Conservation (phyloP, 805 yeast species). For the Lipomyces starkeyi region DNA sequence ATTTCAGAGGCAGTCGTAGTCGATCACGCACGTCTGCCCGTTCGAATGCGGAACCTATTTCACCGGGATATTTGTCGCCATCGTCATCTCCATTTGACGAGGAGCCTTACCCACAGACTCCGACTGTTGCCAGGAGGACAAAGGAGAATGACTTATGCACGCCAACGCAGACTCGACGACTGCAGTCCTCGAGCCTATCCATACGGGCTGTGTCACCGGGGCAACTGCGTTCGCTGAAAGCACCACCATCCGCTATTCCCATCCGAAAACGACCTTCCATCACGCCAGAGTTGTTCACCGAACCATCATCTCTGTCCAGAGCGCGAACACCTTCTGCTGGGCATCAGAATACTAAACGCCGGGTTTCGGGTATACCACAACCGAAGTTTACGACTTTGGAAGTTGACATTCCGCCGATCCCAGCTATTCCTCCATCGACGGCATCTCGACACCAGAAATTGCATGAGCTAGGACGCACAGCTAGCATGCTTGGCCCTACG, state of each 20-base stretch:
- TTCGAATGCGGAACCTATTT: constrained; percentile 12
- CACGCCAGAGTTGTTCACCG: constrained; percentile 10
- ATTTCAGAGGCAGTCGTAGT: constrained; percentile 26
- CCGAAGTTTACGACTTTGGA: constrained; percentile 16
- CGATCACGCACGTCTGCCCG: constrained; percentile 25
- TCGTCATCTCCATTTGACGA: constrained; percentile 33
- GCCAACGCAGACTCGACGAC: not conserved
- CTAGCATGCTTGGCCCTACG: not conserved
- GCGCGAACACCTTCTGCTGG: constrained; percentile 26
- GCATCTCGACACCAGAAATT: not conserved
- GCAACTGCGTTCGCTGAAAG: not conserved
- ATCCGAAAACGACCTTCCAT: constrained; percentile 18
- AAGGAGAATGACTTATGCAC: constrained; percentile 2
- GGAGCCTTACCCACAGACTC: constrained; percentile 17
- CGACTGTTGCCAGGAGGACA: not conserved
- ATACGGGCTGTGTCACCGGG: not conserved
- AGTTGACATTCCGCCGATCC: constrained; percentile 18
- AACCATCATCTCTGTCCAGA: constrained; percentile 1
- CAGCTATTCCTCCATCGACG: not conserved
- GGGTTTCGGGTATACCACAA: constrained; percentile 23
- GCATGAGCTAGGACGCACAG: constrained; percentile 6
- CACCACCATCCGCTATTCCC: constrained; percentile 25
- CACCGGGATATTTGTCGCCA: constrained; percentile 4
- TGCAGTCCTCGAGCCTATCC: not conserved
- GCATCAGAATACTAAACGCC: constrained; percentile 18